Evolutionary conservation across 768 basidiomycete species (phyloP).

Genomic region (Pulveroboletus sp.): DNA sequence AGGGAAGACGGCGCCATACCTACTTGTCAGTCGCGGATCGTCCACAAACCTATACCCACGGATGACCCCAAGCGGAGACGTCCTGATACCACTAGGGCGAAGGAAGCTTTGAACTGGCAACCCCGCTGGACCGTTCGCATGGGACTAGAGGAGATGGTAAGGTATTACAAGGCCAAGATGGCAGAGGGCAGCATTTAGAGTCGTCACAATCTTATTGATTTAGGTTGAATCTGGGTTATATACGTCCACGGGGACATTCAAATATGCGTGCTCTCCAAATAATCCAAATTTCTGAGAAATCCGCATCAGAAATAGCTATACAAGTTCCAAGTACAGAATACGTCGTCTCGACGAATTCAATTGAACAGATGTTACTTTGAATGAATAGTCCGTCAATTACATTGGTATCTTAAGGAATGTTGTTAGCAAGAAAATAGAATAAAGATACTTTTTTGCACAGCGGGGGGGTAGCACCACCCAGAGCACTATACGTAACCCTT

Average conservation of each 20-base stretch:
- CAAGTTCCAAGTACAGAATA: conserved; percentile 18
- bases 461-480: not conserved
- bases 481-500: conserved; percentile 9
- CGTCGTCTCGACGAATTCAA: not conserved
- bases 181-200: conserved; percentile 71
- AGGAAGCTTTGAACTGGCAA: conserved; percentile 81
- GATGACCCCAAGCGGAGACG: conserved; percentile 95
- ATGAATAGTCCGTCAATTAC: conserved; percentile 4
- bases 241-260: not conserved
- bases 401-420: conserved; percentile 12
- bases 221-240: not conserved
- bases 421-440: conserved; percentile 7
- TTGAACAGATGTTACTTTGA: conserved; percentile 10
- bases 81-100: conserved; percentile 90
- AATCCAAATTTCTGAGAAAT: conserved; percentile 1
- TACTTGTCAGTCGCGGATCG: conserved; percentile 54
- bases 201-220: not conserved
- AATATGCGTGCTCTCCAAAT: not conserved
- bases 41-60: conserved; percentile 77
- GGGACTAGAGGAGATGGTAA: conserved; percentile 93
- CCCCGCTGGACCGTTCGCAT: conserved; percentile 90
- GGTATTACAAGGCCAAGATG: conserved; percentile 90
- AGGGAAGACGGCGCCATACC: conserved; percentile 65
- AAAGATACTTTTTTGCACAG: conserved; percentile 17
- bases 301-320: conserved; percentile 6